Base-by-base conservation (phyloP, 805 yeast genomes). In the Isabelozyma heimii region DNA sequence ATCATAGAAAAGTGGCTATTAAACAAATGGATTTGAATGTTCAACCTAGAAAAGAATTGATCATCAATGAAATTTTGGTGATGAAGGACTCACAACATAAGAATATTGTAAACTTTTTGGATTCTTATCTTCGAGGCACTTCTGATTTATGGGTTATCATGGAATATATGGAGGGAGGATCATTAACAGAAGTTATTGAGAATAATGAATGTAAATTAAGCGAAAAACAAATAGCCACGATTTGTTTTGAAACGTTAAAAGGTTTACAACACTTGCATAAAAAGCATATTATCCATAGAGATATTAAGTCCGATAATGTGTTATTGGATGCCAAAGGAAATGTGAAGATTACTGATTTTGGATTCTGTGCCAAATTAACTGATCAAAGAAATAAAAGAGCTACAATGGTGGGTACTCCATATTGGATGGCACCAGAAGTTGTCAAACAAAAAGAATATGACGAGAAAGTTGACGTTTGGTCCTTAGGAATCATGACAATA, bases 101-200 rank as follows among this genome's bases (percentile, higher is more conserved):
- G 52, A 94, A 94, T 65, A 94, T 94, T 68, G 99, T 94, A 50
- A 94, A 92, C 65, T 94, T 89, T 68, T 70, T 94, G 51, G 98
- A 92, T 62, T 90, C 97, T 1, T 95, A 89, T 61, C 71, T 92
- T 53, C 79, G 91, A 47, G 89, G 90, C 4, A 75, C 78, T 44
- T 79, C 81, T 50, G 97, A 94, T 61, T 75, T 94, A 51, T 92
- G 98, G 97, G 99, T 94, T n/a, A 88, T 95, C 30, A 94, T 94
- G 99, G 99, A 94, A 68, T 95, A 84, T 66, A 94, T 94, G 99
- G 97, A 95, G 71, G 99, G 99, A 47, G 99, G 99, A 1, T 88
- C 97, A 4, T 74, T 94, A 57, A 94, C 98, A 0, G 99, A 94
- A 70, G 89, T 95, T 39, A 91, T 95, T 61, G 97, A 91, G 48